Conservation (phyloP, 305 asterid genomes). For the Rubia peregrina region DNA sequence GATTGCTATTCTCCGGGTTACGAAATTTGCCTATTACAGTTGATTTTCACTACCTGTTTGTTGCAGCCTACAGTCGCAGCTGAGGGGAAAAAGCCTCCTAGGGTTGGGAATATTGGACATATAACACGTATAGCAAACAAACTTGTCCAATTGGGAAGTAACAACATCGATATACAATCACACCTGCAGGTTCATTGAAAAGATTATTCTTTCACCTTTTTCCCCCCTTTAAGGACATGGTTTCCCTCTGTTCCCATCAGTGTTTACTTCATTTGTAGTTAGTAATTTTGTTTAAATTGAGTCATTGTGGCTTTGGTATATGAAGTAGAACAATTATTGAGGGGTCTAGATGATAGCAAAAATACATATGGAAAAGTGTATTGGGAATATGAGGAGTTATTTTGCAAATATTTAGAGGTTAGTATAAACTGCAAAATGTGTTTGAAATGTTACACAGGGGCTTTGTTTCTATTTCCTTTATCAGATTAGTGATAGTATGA, state of each 20-base stretch:
- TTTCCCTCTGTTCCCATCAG: neutral
- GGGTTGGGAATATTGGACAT: constrained; percentile 91
- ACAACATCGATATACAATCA: constrained; percentile 47
- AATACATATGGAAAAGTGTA: no score
- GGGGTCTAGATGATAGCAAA: no score
- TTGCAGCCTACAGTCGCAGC: constrained; percentile 72
- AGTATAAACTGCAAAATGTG: no score
- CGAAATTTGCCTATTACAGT: neutral
- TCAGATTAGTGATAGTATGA: no score
- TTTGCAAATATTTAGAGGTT: no score
- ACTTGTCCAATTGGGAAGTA: constrained; percentile 65
- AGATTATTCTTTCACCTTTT: neutral
- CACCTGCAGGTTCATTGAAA: constrained; percentile 56
- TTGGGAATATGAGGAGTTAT: no score
- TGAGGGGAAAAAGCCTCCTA: constrained; percentile 67
- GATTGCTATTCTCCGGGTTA: neutral
- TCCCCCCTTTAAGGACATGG: neutral
- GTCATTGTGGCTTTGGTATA: no score
- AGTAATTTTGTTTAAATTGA: neutral
- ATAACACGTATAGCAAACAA: constrained; percentile 87
- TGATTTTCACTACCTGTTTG: constrained; percentile 19
- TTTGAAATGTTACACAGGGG: no score
- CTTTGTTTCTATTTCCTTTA: no score
- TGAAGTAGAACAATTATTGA: no score
- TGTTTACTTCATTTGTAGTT: neutral